Evolutionary conservation across 192 early-diverging fungal species (phyloP), one percentile per base, ranked within the genome.

Genomic region (Entomortierella beljakovae): DNA sequence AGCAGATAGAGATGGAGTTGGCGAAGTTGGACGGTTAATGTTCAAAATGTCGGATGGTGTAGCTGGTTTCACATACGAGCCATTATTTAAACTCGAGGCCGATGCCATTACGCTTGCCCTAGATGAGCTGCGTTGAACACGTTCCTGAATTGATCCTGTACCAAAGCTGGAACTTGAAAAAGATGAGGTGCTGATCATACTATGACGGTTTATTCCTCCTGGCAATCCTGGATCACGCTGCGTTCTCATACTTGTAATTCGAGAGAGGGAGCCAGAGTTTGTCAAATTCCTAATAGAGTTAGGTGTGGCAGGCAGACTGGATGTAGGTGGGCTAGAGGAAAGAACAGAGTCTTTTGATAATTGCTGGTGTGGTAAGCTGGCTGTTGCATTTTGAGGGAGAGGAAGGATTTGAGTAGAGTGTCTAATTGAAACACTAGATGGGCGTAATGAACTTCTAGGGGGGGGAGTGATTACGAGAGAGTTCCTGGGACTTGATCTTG

Each of bases 371-470:
- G 75, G 51, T 18, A 70, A 33, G n/a, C 67, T 62, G 1, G 26
- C 52, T 4, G 75, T 52, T 10, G 25, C 38, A 6, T 53, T 68
- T 28, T 79, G 75, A 23, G 68, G 67, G 1, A 46, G 75, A 7
- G 75, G 67, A 20, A 79, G 29, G 25, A 79, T 79, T n/a, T 79
- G 75, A 1, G 75, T 79, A 38, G 75, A 79, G 35, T 79, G 61
- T 25, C 75, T 53, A 13, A 79, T 64, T 16, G 75, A 42, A 1
- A 70, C 60, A 51, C 75, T 79, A 23, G 49, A 25, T 16, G 75
- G 75, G 3, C 75, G 75, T 10, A 70, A 68, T 23, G 70, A 53
- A 35, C 75, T 79, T 22, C 75, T 52, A 18, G 75, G 75, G 18
- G 75, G 75, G 0, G 75, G 75, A 0, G 75, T 58, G 28, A 79